These are phyloP conservation scores for Calonectria pseudoreteaudii DNA, from an alignment of 2,329 filamentous ascomycete species.

Conservation along the genomic window DNA sequence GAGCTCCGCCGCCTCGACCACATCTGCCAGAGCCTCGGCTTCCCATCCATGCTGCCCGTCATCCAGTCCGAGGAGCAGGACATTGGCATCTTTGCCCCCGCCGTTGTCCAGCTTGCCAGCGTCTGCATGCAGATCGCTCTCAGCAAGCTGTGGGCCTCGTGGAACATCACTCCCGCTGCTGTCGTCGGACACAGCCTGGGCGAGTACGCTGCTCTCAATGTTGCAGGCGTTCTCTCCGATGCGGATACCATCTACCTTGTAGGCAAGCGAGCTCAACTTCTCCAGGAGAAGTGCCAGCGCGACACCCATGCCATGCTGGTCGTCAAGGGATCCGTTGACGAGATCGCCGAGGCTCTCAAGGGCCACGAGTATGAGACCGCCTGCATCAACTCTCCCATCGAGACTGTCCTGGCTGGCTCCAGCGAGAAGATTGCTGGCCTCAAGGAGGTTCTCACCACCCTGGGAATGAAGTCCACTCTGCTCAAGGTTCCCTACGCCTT, in stretches of 20 bases:
- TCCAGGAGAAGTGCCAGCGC: constrained; percentile 64
- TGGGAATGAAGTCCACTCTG: constrained; percentile 45
- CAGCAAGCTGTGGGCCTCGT: constrained; percentile 52
- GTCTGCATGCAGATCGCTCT: constrained; percentile 57
- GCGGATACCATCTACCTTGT: constrained; percentile 72
- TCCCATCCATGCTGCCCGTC: constrained; percentile 54
- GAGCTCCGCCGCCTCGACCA: constrained; percentile 49
- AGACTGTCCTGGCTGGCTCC: constrained; percentile 62
- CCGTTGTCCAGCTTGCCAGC: constrained; percentile 52
- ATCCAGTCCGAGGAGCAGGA: constrained; percentile 51
- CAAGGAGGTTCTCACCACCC: constrained; percentile 4
- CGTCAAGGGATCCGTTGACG: constrained; percentile 40
- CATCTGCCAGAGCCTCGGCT: constrained; percentile 46
- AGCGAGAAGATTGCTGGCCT: constrained; percentile 23
- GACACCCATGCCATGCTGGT: constrained; percentile 51
- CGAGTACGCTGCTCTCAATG: constrained; percentile 60
- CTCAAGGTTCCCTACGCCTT: constrained; percentile 53
- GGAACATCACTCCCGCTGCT: constrained; percentile 55
- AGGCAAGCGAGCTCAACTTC: constrained; percentile 67
- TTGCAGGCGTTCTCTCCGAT: constrained; percentile 72
- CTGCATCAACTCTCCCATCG: constrained; percentile 73
- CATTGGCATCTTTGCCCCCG: constrained; percentile 32
- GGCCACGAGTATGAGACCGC: constrained; percentile 52
- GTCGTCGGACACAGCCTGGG: constrained; percentile 61
- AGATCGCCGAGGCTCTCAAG: constrained; percentile 15